phyloP scores from a whole-genome alignment of 129 eudicot species.

The Solidago caesia region DNA sequence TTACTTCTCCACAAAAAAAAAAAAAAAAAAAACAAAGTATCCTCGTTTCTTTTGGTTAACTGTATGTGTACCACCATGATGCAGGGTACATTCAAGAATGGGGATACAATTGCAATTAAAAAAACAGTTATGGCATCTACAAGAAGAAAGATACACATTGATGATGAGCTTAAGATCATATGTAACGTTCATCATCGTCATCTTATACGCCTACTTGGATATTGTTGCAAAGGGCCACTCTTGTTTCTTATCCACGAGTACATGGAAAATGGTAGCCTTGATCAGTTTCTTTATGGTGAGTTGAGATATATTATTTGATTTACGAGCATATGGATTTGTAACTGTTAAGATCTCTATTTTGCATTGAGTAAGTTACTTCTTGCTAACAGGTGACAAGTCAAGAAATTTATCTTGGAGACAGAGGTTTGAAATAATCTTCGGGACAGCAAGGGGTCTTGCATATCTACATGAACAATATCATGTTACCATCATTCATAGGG shows the following conservation, averaged over 20 bases:
- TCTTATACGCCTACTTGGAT: constrained; percentile 61
- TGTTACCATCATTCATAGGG: constrained; percentile 63
- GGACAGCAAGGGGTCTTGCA: constrained; percentile 69
- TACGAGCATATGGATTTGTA: neutral
- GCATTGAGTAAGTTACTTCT: constrained; percentile 6
- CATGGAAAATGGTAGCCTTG: constrained; percentile 79
- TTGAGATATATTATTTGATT: neutral
- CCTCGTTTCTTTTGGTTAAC: neutral
- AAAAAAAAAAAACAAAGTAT: neutral
- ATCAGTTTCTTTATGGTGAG: constrained; percentile 57
- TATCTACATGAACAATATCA: constrained; percentile 68
- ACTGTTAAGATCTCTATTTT: constrained; percentile 6
- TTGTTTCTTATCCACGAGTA: constrained; percentile 57
- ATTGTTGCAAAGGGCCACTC: constrained; percentile 56
- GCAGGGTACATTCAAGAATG: constrained; percentile 57
- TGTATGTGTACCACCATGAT: neutral
- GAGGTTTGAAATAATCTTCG: constrained; percentile 54
- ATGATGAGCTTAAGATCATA: constrained; percentile 61
- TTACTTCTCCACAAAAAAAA: neutral
- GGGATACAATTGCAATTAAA: constrained; percentile 55
- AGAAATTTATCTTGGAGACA: constrained; percentile 53
- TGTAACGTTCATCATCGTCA: constrained; percentile 69
- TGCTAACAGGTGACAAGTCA: constrained; percentile 40
- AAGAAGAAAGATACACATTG: constrained; percentile 51
- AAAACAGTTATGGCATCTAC: constrained; percentile 38